Evolutionary conservation across 495 filamentous ascomycete genomes (phyloP).

Genomic region (Aspergillus nanangensis): DNA sequence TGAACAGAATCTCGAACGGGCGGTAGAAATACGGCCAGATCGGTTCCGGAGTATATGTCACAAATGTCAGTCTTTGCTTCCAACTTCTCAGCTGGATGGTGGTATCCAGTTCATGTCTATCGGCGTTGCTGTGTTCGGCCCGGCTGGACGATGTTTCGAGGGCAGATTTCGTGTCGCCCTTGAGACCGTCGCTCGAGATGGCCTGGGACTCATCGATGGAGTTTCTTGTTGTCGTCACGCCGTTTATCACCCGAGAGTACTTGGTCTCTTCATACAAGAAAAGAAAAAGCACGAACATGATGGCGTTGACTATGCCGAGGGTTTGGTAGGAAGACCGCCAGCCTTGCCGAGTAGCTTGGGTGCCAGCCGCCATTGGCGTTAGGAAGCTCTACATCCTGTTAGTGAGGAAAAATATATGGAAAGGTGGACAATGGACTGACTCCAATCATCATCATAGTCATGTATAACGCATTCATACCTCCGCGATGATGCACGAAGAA

Average conservation of each 20-base stretch:
- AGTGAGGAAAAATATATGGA: not conserved
- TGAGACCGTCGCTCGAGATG: not conserved
- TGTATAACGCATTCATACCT: constrained; percentile 32
- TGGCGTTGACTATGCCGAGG: constrained; percentile 23
- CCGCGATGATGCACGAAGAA: constrained; percentile 37
- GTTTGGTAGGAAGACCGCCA: constrained; percentile 30
- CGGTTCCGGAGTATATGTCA: constrained; percentile 23
- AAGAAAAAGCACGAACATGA: constrained; percentile 24
- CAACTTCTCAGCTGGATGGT: constrained; percentile 22
- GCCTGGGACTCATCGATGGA: constrained; percentile 2
- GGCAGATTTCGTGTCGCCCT: constrained; percentile 8
- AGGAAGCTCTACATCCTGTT: constrained; percentile 24
- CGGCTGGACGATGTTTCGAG: constrained; percentile 4
- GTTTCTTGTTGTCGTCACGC: constrained; percentile 8
- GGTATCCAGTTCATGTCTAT: constrained; percentile 19
- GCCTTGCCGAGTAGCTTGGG: constrained; percentile 25
- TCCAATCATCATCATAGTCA: constrained; percentile 32
- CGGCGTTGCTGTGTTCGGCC: not conserved
- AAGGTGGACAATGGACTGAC: constrained; percentile 13
- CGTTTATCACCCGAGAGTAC: constrained; percentile 20
- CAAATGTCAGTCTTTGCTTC: constrained; percentile 19
- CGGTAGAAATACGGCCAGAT: constrained; percentile 32
- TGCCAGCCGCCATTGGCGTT: constrained; percentile 29
- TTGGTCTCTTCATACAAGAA: constrained; percentile 35
- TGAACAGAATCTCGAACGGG: constrained; percentile 25